A percentile compares a stretch with the other conserved stretches of the same genome.
phyloP scores from a whole-genome alignment of 352 stramenopile genomes.

The Globisporangium ultimum region DNA sequence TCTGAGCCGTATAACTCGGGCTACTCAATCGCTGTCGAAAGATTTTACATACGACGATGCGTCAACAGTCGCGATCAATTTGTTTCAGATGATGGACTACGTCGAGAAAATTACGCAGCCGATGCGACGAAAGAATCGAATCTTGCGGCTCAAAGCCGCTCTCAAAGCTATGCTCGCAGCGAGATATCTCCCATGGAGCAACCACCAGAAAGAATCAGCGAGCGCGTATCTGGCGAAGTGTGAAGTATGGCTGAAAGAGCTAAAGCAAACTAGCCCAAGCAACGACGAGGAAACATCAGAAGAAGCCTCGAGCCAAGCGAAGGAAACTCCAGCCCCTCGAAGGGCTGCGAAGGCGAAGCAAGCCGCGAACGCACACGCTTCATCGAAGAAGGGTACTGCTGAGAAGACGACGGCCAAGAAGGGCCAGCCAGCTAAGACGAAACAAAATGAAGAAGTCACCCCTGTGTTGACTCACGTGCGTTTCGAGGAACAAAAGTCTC shows the following conservation, averaged over 20 bases:
- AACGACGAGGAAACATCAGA: background rate
- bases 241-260: constrained; percentile 23
- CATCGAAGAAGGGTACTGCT: background rate
- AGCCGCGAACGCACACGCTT: background rate
- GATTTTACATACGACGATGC: constrained; percentile 33
- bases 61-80: constrained; percentile 23
- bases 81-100: constrained; percentile 44
- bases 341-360: constrained; percentile 10
- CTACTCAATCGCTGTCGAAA: constrained; percentile 41
- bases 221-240: constrained; percentile 47
- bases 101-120: constrained; percentile 33
- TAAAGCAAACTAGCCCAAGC: background rate
- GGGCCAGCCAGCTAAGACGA: background rate
- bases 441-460: background rate
- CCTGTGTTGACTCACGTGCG: too few species aligned
- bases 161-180: constrained; percentile 29
- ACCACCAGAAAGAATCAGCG: constrained; percentile 24
- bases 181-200: constrained; percentile 25
- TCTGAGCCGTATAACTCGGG: constrained; percentile 31
- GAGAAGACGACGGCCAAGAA: background rate
- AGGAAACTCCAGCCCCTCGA: background rate
- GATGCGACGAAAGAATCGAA: constrained; percentile 35
- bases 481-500: constrained; percentile 11
- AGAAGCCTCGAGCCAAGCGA: background rate
- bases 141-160: constrained; percentile 47